Conservation (phyloP, 805 yeast genomes). For the Hemisphaericaspora nanyangensis region DNA sequence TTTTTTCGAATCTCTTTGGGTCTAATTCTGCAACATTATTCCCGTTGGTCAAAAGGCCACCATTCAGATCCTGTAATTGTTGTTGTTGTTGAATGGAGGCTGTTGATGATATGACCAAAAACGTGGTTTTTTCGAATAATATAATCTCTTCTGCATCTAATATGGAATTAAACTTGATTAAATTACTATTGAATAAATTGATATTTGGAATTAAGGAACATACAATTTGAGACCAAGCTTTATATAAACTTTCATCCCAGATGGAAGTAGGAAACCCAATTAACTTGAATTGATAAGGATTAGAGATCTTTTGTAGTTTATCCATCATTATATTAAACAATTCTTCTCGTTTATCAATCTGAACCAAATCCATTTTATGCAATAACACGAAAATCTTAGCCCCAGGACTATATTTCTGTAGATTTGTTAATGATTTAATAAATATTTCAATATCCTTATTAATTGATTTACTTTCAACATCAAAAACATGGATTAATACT, state of each 20-base stretch:
- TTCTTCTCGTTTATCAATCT: constrained; percentile 78
- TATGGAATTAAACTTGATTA: constrained; percentile 66
- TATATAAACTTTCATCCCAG: constrained; percentile 94
- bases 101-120: constrained; percentile 69
- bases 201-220: constrained; percentile 94
- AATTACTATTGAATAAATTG: constrained; percentile 68
- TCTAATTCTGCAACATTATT: constrained; percentile 44
- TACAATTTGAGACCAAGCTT: constrained; percentile 96
- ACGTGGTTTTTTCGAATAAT: constrained; percentile 89
- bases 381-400: constrained; percentile 88
- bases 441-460: constrained; percentile 92
- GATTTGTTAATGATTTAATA: constrained; percentile 73
- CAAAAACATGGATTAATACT: constrained; percentile 93
- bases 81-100: constrained; percentile 35
- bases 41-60: neutral
- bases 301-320: constrained; percentile 69
- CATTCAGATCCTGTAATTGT: neutral
- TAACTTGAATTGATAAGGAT: constrained; percentile 59
- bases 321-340: constrained; percentile 81
- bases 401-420: constrained; percentile 80
- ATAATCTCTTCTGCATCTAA: constrained; percentile 87
- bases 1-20: constrained; percentile 91
- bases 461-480: constrained; percentile 88
- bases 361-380: constrained; percentile 96
- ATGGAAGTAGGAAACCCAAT: constrained; percentile 92